phyloP scores from a whole-genome alignment of 306 rosid genomes.

The Vigna angularis region DNA sequence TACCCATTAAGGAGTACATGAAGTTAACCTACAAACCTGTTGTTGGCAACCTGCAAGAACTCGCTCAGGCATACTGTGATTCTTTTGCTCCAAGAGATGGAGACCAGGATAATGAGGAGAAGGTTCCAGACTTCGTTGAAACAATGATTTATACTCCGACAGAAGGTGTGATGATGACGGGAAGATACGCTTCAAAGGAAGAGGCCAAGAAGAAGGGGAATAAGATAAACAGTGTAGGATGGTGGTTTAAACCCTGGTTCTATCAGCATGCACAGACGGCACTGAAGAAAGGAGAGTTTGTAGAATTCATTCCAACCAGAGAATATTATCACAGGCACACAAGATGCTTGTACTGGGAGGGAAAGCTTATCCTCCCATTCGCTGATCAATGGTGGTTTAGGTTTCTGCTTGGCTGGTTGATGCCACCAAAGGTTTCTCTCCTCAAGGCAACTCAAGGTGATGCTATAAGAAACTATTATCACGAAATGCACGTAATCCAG shows the following conservation, averaged over 20 bases:
- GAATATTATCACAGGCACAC: constrained; percentile 98
- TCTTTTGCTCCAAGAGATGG: constrained; percentile 94
- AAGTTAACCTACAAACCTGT: constrained; percentile 82
- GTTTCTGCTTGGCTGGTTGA: constrained; percentile 90
- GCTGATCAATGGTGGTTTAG: constrained; percentile 96
- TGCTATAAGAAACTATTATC: constrained; percentile 94
- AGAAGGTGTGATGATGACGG: constrained; percentile 89
- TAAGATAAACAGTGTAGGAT: constrained; percentile 80
- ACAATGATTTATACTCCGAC: constrained; percentile 80
- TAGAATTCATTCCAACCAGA: constrained; percentile 92
- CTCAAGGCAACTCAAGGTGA: constrained; percentile 99
- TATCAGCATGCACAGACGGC: constrained; percentile 92
- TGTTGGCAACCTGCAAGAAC: constrained; percentile 73
- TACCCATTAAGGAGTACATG: constrained; percentile 91
- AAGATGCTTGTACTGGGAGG: constrained; percentile 96
- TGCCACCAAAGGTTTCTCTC: constrained; percentile 98
- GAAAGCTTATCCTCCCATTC: constrained; percentile 96
- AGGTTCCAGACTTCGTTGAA: constrained; percentile 96
- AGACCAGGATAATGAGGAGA: constrained; percentile 83
- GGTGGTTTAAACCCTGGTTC: constrained; percentile 99
- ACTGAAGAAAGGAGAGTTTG: constrained; percentile 85
- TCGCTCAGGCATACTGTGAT: constrained; percentile 81
- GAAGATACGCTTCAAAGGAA: constrained; percentile 82
- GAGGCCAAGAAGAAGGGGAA: constrained; percentile 97
- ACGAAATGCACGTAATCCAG: constrained; percentile 94